Evolutionary conservation across 441 rosid genomes (phyloP), one percentile per base, ranked within the genome.

Genomic region (Gossypium aridum): DNA sequence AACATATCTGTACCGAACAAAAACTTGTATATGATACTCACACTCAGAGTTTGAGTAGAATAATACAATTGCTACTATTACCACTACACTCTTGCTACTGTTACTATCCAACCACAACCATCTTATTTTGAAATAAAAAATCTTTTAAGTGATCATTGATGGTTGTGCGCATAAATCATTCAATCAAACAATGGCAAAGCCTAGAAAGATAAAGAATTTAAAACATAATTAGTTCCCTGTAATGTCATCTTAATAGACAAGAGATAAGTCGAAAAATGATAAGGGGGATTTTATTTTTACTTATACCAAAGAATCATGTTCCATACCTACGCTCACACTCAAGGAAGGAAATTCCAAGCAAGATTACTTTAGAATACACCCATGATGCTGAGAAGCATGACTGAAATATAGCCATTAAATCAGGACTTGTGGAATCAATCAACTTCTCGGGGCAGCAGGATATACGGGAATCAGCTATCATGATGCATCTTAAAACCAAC

Each of bases 341-440:
- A 75, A 92, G 92, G 85, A 87, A 89, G 62, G 98, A 92, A 82
- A 89, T 67, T 82, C 99, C 99, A 51, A 95, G 83, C 73, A 87
- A 78, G 76, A 89, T 82, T 78, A 92, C 91, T 85, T 95, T 92
- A 34, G 99, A 92, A 87, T 88, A 91, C 31, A 91, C 91, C 96
- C 93, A 92, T 53, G 90, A 83, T 57, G 91, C 88, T 34, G 95
- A 87, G 81, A 91, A 95, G 86, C 85, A 73, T 47, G 83, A 80
- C 73, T 62, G 77, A 78, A 82, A 85, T 13, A 84, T 77, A 66
- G 81, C 62, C 22, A 70, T 67, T 16, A 79, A 76, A 55, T 74
- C 79, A 70, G 78, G 71, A 70, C 85, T 76, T 61, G 56, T 51
- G 37, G 86, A 79, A 26, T 77, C 79, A 49, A 22, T 26, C 56